Evolutionary conservation across 805 yeast genomes (phyloP).

Genomic region (Hanseniaspora occidentalis): DNA sequence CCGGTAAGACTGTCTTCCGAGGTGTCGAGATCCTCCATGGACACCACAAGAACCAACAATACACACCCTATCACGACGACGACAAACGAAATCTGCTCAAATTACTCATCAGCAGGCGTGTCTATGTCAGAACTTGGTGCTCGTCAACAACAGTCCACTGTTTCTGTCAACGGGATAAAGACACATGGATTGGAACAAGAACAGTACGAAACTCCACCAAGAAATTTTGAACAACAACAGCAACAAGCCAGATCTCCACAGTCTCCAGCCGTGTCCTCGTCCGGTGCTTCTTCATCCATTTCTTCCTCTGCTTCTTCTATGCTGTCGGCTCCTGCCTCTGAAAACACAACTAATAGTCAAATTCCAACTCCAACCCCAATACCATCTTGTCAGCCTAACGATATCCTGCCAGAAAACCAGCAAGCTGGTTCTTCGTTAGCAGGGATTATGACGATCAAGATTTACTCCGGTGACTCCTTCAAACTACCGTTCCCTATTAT

Average conservation of each 20-base stretch:
- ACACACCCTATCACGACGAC: neutral
- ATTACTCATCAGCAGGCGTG: neutral
- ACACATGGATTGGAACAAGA: too few relatives aligned
- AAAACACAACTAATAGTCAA: too few relatives aligned
- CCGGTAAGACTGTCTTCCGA: neutral
- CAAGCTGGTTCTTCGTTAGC: constrained; percentile 30
- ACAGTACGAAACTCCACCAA: too few relatives aligned
- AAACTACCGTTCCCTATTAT: constrained; percentile 59
- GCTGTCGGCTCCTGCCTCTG: too few relatives aligned
- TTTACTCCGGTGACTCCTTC: constrained; percentile 57
- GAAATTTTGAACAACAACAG: too few relatives aligned
- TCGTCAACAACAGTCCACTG: too few relatives aligned
- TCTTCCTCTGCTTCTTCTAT: too few relatives aligned
- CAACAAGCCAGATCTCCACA: too few relatives aligned
- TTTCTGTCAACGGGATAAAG: too few relatives aligned
- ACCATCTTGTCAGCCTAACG: constrained; percentile 3
- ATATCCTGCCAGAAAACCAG: too few relatives aligned
- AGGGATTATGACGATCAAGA: constrained; percentile 66
- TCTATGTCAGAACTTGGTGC: too few relatives aligned
- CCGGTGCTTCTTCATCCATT: neutral
- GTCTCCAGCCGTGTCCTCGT: neutral
- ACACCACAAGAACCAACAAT: neutral
- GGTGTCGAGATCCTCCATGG: neutral
- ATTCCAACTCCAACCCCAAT: neutral
- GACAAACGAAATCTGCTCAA: neutral